phyloP scores from a whole-genome alignment of 2,329 filamentous ascomycete genomes.

The Chlorencoelia australis region DNA sequence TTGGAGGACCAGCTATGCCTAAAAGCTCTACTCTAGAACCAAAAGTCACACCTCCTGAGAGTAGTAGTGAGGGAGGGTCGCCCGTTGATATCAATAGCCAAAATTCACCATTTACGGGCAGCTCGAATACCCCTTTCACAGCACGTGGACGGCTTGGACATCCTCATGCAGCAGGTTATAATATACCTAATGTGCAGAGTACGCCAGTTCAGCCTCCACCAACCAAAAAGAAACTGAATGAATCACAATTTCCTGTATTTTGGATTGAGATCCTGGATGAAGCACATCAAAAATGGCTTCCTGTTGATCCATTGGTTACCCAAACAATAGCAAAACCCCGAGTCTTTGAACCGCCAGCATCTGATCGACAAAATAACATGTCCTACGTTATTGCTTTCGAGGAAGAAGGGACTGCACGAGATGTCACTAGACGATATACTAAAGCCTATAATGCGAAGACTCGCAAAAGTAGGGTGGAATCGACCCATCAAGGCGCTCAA shows the following conservation, averaged over 20 bases:
- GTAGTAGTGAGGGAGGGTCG: conserved; percentile 26
- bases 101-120: conserved; percentile 8
- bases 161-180: conserved; percentile 38
- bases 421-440: conserved; percentile 80
- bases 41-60: conserved; percentile 21
- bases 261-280: conserved; percentile 91
- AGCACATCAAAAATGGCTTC: conserved; percentile 83
- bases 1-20: conserved; percentile 32
- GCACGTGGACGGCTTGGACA: conserved; percentile 26
- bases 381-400: conserved; percentile 82
- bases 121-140: conserved; percentile 8
- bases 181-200: conserved; percentile 36
- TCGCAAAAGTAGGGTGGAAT: conserved; percentile 67
- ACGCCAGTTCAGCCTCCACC: conserved; percentile 27
- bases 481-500: conserved; percentile 36
- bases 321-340: conserved; percentile 65
- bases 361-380: conserved; percentile 66
- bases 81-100: conserved; percentile 7
- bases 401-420: conserved; percentile 63
- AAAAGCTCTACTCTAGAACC: conserved; percentile 9
- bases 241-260: conserved; percentile 74
- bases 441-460: conserved; percentile 91
- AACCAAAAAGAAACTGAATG: conserved; percentile 40
- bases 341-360: conserved; percentile 73
- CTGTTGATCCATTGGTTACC: conserved; percentile 78